A percentile compares a stretch with the other conserved stretches of the same genome.
Evolutionary conservation across 805 yeast genomes (phyloP).

Genomic region (Metschnikowia orientalis): DNA sequence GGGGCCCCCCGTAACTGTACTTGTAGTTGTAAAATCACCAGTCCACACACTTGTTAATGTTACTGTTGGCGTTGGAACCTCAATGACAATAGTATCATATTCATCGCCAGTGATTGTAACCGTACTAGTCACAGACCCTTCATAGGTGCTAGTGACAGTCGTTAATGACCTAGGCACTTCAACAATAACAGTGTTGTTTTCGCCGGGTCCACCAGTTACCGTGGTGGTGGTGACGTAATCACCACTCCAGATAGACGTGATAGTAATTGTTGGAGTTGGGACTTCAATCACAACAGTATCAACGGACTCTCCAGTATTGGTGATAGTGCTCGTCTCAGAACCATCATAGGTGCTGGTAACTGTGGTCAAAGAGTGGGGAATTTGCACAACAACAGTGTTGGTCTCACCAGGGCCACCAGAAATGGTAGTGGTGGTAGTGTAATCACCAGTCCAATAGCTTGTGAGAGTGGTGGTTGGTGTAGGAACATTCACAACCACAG

Average conservation of each 20-base stretch:
- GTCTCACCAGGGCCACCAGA: slow-evolving; percentile 6
- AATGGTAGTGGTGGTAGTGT: slow-evolving; percentile 6
- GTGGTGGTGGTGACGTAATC: slow-evolving; percentile 7
- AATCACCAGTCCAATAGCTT: slow-evolving; percentile 2
- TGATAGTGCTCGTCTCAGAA: not conserved
- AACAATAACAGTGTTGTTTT: slow-evolving; percentile 16
- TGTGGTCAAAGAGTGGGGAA: slow-evolving; percentile 5
- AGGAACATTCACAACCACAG: slow-evolving; percentile 13
- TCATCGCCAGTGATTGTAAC: slow-evolving; percentile 1
- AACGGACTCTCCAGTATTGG: not conserved
- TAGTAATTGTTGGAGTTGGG: slow-evolving; percentile 11
- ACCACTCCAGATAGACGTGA: slow-evolving; percentile 7
- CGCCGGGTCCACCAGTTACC: slow-evolving; percentile 5
- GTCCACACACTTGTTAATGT: slow-evolving; percentile 1
- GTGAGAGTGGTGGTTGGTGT: slow-evolving; percentile 1
- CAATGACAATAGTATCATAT: slow-evolving; percentile 5
- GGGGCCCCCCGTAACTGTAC: slow-evolving; percentile 1
- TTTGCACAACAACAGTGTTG: slow-evolving; percentile 11
- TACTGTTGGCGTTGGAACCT: slow-evolving; percentile 9
- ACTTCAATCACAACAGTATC: slow-evolving; percentile 8
- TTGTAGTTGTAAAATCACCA: slow-evolving; percentile 1
- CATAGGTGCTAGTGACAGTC: slow-evolving; percentile 12
- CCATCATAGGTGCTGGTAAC: slow-evolving; percentile 8
- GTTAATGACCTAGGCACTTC: slow-evolving; percentile 4
- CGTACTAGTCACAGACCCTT: not conserved